Base-by-base conservation (phyloP, 2,329 filamentous ascomycete genomes). In the Pseudogymnoascus sp. region DNA sequence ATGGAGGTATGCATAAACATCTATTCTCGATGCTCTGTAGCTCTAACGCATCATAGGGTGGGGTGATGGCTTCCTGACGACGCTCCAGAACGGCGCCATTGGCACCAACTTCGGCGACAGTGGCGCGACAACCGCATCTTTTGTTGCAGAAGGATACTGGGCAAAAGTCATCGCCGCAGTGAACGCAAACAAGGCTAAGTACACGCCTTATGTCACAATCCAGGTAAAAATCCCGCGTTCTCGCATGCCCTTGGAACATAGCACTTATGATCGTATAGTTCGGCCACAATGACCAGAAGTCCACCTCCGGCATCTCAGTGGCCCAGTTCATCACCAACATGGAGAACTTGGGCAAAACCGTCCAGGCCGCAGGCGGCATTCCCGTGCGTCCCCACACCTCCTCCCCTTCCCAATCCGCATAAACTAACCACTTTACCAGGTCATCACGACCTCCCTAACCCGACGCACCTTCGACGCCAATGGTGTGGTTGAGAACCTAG, bases 241-340 rank as follows among this genome's bases (percentile, higher is more conserved):
- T 18, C 8, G 2, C 25, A 31, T 12, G 8, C 14, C 25, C 23
- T 25, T 23, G 4, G 4, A 23, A 7, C 5, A 52, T 23, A 40
- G 14, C 28, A 52, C 25, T 61, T n/a, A 33, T 12, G 12, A 31
- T 16, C 3, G 35, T 3, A 6, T 68, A 63, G 60, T 81, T 81
- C 62, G 79, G 79, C 7, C 79, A 81, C 68, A 81, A 81, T 64
- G 79, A 81, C 69, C 78, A 81, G 63, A 80, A 80, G 63, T 6
- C 69, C 1, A 71, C 68, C 0, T 73, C 71, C 1, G 74, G 74
- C 35, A 72, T 81, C n/a, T 69, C 68, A 0, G 62, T 79, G 12
- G 35, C 23, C 28, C 33, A 63, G 25, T 81, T 76, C 70, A 71
- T 72, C n/a, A 69, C 68, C 1, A 81, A 81, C 33, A 73, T 81